Evolutionary conservation across 164 flowering plant genomes (phyloP), one percentile per base, ranked within the genome.

Genomic region (Aristolochia californica): DNA sequence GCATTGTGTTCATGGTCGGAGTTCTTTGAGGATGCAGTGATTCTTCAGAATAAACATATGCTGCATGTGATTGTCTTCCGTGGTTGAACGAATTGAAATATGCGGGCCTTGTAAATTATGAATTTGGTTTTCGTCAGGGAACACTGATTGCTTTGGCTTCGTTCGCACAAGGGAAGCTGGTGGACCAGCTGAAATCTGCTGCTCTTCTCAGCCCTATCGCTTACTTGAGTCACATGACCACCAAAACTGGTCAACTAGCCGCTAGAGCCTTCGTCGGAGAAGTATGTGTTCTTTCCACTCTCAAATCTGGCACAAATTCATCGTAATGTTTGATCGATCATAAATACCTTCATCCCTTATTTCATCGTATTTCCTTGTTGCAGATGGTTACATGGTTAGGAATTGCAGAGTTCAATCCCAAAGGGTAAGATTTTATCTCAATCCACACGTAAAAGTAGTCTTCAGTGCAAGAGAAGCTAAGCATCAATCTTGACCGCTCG

Each of bases 141-240:
- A 91, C 96, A 12, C 75, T 88, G 69, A 76, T 78, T 45, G 86
- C 83, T 20, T 63, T 91, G 74, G 90, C 93, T n/a, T 78, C 91
- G 4, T 77, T 91, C 34, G 82, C 96, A 14, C 76, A 91, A 71
- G 84, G 86, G 21, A 68, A 53, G 49, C 55, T 75, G 52, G 67
- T 78, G 58, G 79, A 82, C 76, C 72, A 72, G 71, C 59, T 88
- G 65, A 77, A 63, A 68, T 86, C 98, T 43, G 95, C 85, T 9
- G 95, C 83, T 1, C 68, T 88, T 67, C 64, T 91, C 21, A 77
- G 94, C 70, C 97, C 97, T 9, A 66, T 91, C 16, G 96, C 96
- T 17, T 91, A 88, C 60, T 60, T 91, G 60, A 85, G 86, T 65
- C 88, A 86, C 69, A 85, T 91, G 87, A 84, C 67, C 55, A 85